Conservation (phyloP, 2,329 filamentous ascomycete genomes). For the Aspergillus tubingensis region DNA sequence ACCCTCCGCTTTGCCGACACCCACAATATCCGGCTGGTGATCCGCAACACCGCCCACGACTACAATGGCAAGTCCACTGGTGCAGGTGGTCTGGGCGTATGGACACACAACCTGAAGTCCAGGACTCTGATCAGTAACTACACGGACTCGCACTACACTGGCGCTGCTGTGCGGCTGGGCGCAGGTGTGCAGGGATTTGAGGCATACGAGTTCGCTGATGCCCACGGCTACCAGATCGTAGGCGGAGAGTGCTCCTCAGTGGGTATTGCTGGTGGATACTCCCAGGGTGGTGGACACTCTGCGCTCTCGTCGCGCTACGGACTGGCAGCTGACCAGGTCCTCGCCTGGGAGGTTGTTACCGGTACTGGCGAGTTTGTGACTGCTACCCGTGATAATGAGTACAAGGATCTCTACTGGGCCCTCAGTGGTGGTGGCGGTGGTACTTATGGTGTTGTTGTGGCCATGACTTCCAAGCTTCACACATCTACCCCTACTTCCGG, state of each 20-base stretch:
- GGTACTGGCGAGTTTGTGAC: not conserved
- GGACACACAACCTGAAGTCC: constrained; percentile 36
- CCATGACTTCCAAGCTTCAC: not conserved
- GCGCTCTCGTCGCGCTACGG: constrained; percentile 31
- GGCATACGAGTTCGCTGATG: constrained; percentile 27
- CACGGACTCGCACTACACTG: not conserved
- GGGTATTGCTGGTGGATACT: constrained; percentile 28
- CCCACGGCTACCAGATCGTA: constrained; percentile 26
- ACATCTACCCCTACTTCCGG: not conserved
- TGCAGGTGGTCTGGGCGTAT: constrained; percentile 49
- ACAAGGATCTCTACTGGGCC: constrained; percentile 33
- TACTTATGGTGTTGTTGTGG: constrained; percentile 17
- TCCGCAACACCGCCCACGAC: constrained; percentile 48
- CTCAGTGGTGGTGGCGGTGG: constrained; percentile 19
- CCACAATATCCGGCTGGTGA: constrained; percentile 49
- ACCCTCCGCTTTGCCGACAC: constrained; percentile 25
- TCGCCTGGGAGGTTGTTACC: constrained; percentile 27
- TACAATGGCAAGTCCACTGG: constrained; percentile 61
- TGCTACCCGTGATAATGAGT: constrained; percentile 23
- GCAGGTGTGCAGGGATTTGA: constrained; percentile 33
- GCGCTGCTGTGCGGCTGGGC: constrained; percentile 28
- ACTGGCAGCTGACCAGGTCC: constrained; percentile 18
- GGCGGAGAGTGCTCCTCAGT: constrained; percentile 20
- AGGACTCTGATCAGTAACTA: not conserved
- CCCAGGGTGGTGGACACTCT: constrained; percentile 32